A percentile compares a stretch with the other conserved stretches of the same genome.
Conservation (phyloP, 2,329 filamentous ascomycete genomes). For the Fusarium palustre region DNA sequence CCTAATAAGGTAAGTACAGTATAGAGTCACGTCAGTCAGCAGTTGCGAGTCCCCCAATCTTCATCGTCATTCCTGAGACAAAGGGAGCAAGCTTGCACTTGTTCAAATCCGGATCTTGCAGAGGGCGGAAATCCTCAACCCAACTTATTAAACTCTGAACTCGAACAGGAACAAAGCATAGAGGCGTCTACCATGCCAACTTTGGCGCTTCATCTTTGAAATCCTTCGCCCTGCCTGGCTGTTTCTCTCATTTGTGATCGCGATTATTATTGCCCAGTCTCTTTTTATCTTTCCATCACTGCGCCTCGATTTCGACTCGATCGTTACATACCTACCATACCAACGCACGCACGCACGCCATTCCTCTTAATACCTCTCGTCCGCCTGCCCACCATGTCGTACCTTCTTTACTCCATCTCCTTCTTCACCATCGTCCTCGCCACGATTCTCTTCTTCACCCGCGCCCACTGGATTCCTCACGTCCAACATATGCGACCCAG, state of each 20-base stretch:
- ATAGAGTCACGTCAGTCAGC: conserved; percentile 42
- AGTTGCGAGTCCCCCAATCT: not conserved
- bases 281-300: conserved; percentile 5
- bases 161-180: conserved; percentile 7
- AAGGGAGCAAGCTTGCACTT: conserved; percentile 28
- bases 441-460: conserved; percentile 84
- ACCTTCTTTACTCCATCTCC: conserved; percentile 82
- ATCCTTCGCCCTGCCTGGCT: conserved; percentile 2
- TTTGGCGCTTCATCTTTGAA: conserved; percentile 22
- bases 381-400: conserved; percentile 69
- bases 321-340: conserved; percentile 9
- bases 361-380: conserved; percentile 4
- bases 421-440: conserved; percentile 77
- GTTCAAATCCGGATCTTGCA: conserved; percentile 34
- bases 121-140: conserved; percentile 16
- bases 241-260: conserved; percentile 33
- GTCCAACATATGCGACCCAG: conserved; percentile 70
- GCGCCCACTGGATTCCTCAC: conserved; percentile 78
- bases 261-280: conserved; percentile 14
- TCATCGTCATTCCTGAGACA: conserved; percentile 36
- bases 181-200: conserved; percentile 35
- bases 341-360: not conserved
- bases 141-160: conserved; percentile 6
- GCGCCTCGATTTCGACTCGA: conserved; percentile 8
- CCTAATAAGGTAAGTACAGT: not conserved